Conservation (phyloP, 345 rosid species). For the Mallotus nudiflorus region DNA sequence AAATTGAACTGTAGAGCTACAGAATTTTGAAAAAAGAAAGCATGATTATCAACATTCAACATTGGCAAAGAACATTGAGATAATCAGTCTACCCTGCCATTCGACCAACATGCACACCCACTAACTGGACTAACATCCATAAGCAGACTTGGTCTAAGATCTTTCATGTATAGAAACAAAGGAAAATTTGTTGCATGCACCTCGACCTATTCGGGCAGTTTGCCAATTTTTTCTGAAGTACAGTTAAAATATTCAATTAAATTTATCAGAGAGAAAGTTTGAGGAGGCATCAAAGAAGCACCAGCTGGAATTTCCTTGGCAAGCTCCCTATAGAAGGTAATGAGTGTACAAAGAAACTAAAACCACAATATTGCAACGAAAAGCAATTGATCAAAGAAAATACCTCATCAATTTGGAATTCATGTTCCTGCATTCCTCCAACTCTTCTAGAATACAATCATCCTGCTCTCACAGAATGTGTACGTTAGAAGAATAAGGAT, state of each 20-base stretch:
- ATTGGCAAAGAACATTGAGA: not conserved
- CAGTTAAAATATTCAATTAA: not conserved
- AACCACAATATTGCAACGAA: not conserved
- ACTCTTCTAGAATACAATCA: constrained; percentile 47
- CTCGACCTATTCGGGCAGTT: not conserved
- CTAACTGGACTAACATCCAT: not conserved
- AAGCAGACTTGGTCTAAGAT: not conserved
- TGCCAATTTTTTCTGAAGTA: not conserved
- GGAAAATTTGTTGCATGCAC: not conserved
- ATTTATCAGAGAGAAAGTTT: not conserved
- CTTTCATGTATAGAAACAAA: not conserved
- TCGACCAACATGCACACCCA: not conserved
- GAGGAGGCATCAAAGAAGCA: not conserved
- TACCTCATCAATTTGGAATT: constrained; percentile 72
- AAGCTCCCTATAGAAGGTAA: not conserved
- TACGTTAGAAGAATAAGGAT: constrained; percentile 23
- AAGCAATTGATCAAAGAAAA: constrained; percentile 6
- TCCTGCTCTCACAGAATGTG: constrained; percentile 43
- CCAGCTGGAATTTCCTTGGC: not conserved
- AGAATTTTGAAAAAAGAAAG: not conserved
- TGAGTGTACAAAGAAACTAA: not conserved
- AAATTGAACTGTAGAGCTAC: not conserved
- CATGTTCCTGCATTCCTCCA: constrained; percentile 64
- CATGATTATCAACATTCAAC: not conserved
- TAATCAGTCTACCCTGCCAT: not conserved